Evolutionary conservation across 1,284 basidiomycete genomes (phyloP).

Genomic region (Boletellus sp.): DNA sequence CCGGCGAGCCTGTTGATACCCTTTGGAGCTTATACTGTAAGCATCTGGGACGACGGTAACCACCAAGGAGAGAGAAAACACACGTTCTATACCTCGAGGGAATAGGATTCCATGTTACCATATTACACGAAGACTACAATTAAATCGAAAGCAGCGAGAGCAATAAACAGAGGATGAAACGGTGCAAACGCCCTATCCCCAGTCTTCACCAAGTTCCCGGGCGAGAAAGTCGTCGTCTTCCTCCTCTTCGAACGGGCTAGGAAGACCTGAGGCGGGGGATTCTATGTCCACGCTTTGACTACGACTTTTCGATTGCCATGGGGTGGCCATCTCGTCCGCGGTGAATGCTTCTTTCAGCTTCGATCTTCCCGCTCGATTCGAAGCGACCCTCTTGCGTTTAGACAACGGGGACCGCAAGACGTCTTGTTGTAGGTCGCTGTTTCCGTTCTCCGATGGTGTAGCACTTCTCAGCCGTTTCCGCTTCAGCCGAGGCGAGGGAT

Average conservation of each 20-base stretch:
- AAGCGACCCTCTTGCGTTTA: slow-evolving; percentile 70
- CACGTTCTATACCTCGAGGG: not conserved
- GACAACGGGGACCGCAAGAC: slow-evolving; percentile 63
- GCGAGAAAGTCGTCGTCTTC: slow-evolving; percentile 67
- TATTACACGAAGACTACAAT: slow-evolving; percentile 21
- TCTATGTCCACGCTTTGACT: slow-evolving; percentile 27
- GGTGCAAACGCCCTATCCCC: slow-evolving; percentile 45
- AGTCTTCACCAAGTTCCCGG: slow-evolving; percentile 67
- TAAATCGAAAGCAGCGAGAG: slow-evolving; percentile 21
- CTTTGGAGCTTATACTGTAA: slow-evolving; percentile 56
- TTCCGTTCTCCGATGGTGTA: slow-evolving; percentile 60
- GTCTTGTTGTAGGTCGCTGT: slow-evolving; percentile 35
- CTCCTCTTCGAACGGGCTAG: slow-evolving; percentile 35
- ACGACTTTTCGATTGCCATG: slow-evolving; percentile 31
- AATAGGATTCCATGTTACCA: slow-evolving; percentile 7
- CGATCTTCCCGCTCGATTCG: slow-evolving; percentile 59
- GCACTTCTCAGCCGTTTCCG: slow-evolving; percentile 68
- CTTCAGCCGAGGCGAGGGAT: slow-evolving; percentile 45
- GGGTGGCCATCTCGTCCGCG: slow-evolving; percentile 48
- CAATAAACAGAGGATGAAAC: slow-evolving; percentile 6
- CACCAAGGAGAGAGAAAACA: slow-evolving; percentile 6
- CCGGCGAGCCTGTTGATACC: slow-evolving; percentile 47
- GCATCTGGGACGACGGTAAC: slow-evolving; percentile 28
- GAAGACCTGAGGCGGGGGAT: slow-evolving; percentile 6
- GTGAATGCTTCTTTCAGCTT: slow-evolving; percentile 63